Conservation (phyloP, 108 stramenopile species). For the Aureococcus anophagefferens region DNA sequence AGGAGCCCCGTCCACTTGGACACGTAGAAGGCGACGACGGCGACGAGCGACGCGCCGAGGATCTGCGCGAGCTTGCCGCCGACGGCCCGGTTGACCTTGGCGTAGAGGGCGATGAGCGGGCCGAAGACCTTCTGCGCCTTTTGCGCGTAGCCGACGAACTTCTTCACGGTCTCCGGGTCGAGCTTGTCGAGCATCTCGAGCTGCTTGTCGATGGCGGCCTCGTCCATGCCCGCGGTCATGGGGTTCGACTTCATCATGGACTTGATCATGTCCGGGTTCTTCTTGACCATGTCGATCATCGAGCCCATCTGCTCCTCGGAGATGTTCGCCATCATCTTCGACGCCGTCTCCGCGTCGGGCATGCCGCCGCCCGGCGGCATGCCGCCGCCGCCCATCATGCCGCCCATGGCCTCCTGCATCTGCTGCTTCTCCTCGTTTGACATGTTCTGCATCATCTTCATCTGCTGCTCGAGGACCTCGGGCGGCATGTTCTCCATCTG, state of each 20-base stretch:
- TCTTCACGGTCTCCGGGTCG: slow-evolving; percentile 56
- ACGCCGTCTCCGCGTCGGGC: slow-evolving; percentile 35
- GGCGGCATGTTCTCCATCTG: slow-evolving; percentile 54
- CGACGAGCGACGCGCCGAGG: background rate
- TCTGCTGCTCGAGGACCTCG: slow-evolving; percentile 35
- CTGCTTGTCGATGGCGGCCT: slow-evolving; percentile 46
- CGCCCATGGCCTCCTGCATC: slow-evolving; percentile 4
- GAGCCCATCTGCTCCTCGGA: slow-evolving; percentile 49
- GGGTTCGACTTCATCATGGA: slow-evolving; percentile 28
- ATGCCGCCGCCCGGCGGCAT: background rate
- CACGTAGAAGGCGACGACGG: background rate
- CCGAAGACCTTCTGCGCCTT: slow-evolving; percentile 34
- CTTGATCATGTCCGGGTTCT: slow-evolving; percentile 63
- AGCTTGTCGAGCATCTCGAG: slow-evolving; percentile 54
- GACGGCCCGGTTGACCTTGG: slow-evolving; percentile 9
- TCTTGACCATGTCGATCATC: slow-evolving; percentile 55
- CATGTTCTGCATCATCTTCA: background rate
- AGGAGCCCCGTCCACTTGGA: too few species aligned
- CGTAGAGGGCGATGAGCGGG: slow-evolving; percentile 35
- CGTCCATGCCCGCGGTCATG: slow-evolving; percentile 28
- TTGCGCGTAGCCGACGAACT: slow-evolving; percentile 41
- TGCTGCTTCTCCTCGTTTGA: slow-evolving; percentile 19
- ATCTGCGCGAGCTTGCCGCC: background rate
- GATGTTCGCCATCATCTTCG: slow-evolving; percentile 47
- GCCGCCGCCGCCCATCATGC: background rate